Evolutionary conservation across 2,329 filamentous ascomycete genomes (phyloP), one percentile per base, ranked within the genome.

Genomic region (Fusarium pseudograminearum): DNA sequence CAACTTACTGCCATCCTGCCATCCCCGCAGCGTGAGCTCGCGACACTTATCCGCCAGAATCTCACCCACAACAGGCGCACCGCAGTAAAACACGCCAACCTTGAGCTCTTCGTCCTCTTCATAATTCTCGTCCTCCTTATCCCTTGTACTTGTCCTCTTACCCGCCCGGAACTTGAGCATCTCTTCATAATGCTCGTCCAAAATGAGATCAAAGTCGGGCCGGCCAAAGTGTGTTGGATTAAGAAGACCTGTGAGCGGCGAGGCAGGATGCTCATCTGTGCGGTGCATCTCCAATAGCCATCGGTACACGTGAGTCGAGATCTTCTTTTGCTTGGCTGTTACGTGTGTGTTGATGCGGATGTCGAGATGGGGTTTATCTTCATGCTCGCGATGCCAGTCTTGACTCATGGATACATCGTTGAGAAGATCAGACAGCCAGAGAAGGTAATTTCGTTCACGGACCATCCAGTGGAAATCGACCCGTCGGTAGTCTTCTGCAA

Each of bases 401-500:
- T 83, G 80, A 7, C 77, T 78, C n/a, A 71, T 70, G 2, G 78
- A 80, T 4, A 85, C 82, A 15, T 80, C 76, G 69, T 88, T 88
- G 7, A 88, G 80, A 0, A 88, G 81, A 67, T 86, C 83, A 0
- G 86, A 86, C 53, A 89, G 85, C 86, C 86, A 88, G 5, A 85
- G 79, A 0, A 89, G 80, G 52, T 85, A 81, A 74, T 87, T 87
- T 58, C 82, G 81, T 47, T 88, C 85, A 24, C 86, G 84, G 1
- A 88, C 86, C 67, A 86, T 86, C 86, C 87, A 89, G 75, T 89
- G 86, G 61, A 89, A 88, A 70, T 89, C 86, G 2, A 87, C 83
- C 6, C 85, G 81, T 34, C 86, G 82, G 66, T 84, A 83, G 57
- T 78, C 76, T 24, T 78, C 69, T 3, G 77, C 73, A 33, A 80